Conservation (phyloP, 1,284 basidiomycete genomes). For the Takashimella koratensis region DNA sequence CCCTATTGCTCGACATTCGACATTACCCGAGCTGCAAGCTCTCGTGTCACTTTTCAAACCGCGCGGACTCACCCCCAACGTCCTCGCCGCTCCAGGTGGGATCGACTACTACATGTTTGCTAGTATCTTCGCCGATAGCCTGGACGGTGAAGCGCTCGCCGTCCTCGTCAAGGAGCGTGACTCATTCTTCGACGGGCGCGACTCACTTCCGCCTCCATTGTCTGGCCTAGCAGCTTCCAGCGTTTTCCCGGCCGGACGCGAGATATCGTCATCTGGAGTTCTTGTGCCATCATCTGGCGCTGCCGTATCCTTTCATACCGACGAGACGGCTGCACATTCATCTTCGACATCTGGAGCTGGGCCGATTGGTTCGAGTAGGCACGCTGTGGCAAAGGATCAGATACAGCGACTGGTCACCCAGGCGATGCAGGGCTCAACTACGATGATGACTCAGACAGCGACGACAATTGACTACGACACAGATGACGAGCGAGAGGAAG, state of each 20-base stretch:
- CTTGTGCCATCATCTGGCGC: too few relatives aligned
- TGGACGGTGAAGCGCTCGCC: slow-evolving; percentile 46
- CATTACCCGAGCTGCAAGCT: slow-evolving; percentile 72
- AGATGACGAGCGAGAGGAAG: slow-evolving; percentile 7
- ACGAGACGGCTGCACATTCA: too few relatives aligned
- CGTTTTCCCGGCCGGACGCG: too few relatives aligned
- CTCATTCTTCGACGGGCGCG: slow-evolving; percentile 8
- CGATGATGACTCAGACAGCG: too few relatives aligned
- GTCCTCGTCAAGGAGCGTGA: slow-evolving; percentile 27
- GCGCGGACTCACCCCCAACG: slow-evolving; percentile 69
- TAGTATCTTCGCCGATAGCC: slow-evolving; percentile 60
- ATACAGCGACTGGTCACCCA: too few relatives aligned
- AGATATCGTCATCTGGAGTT: too few relatives aligned
- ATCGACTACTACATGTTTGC: slow-evolving; percentile 69
- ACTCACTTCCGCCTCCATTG: neutral
- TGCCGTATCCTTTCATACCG: too few relatives aligned
- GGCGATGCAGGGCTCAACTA: too few relatives aligned
- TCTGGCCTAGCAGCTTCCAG: neutral
- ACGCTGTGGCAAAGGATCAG: too few relatives aligned
- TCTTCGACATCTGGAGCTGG: too few relatives aligned
- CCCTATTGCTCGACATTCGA: slow-evolving; percentile 77
- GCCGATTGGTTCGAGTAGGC: too few relatives aligned
- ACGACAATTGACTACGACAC: slow-evolving; percentile 6
- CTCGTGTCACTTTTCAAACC: slow-evolving; percentile 79
- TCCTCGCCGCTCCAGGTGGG: slow-evolving; percentile 60